phyloP scores from a whole-genome alignment of 148 eudicot species.

The Arbutus unedo region DNA sequence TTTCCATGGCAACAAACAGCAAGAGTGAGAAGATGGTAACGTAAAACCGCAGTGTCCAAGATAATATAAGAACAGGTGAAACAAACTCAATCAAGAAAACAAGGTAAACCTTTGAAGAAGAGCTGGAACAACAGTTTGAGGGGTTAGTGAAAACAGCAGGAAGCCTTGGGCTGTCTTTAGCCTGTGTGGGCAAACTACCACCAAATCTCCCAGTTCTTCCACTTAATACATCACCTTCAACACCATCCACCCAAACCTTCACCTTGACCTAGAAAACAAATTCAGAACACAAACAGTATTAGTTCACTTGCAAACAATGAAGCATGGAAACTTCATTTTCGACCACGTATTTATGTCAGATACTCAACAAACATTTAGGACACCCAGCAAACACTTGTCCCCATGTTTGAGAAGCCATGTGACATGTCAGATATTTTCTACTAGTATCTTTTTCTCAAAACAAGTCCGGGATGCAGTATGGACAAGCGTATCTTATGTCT shows the following conservation, averaged over 20 bases:
- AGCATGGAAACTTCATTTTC: neutral
- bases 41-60: neutral
- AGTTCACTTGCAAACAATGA: neutral
- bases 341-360: neutral
- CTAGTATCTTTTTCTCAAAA: neutral
- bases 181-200: slow-evolving; percentile 41
- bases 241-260: slow-evolving; percentile 64
- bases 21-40: neutral
- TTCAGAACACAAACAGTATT: neutral
- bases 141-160: slow-evolving; percentile 50
- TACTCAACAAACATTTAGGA: neutral
- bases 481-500: no score
- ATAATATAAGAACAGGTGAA: neutral
- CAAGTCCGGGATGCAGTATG: neutral
- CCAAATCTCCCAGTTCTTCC: slow-evolving; percentile 76
- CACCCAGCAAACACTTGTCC: neutral
- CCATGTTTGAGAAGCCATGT: neutral
- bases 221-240: slow-evolving; percentile 34
- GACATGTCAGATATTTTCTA: neutral
- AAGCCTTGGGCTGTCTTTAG: slow-evolving; percentile 35
- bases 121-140: slow-evolving; percentile 52
- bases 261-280: slow-evolving; percentile 55
- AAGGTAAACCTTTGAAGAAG: slow-evolving; percentile 46
- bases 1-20: slow-evolving; percentile 5
- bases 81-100: slow-evolving; percentile 5